Percentiles rank a stretch among this genome's conserved stretches.
Conservation (phyloP, 805 yeast genomes). For the Zygosaccharomyces rouxii region DNA sequence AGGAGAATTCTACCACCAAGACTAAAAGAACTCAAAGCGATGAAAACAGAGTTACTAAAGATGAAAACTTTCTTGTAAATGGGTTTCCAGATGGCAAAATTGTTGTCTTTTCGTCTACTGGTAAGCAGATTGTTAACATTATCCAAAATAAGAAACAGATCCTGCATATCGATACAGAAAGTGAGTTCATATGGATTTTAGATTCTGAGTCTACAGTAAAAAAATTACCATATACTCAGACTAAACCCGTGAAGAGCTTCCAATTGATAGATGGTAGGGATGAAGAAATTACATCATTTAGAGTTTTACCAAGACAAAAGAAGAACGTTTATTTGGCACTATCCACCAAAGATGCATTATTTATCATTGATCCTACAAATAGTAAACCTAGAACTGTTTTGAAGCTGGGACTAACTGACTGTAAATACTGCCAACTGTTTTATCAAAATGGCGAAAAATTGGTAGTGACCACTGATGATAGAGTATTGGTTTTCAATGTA, state of each 20-base stretch:
- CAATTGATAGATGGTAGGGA: slow-evolving; percentile 33
- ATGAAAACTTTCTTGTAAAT: slow-evolving; percentile 30
- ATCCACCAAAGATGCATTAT: slow-evolving; percentile 42
- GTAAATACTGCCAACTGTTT: slow-evolving; percentile 17
- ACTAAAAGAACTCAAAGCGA: slow-evolving; percentile 24
- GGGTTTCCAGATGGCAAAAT: slow-evolving; percentile 30
- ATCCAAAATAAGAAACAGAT: slow-evolving; percentile 36
- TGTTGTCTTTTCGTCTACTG: slow-evolving; percentile 32
- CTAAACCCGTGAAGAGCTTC: slow-evolving; percentile 36
- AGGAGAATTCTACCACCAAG: slow-evolving; percentile 8
- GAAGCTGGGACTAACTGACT: slow-evolving; percentile 20
- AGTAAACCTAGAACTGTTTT: slow-evolving; percentile 32
- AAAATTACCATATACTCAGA: slow-evolving; percentile 30
- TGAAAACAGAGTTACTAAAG: slow-evolving; percentile 5
- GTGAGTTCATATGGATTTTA: slow-evolving; percentile 34
- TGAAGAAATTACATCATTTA: slow-evolving; percentile 31
- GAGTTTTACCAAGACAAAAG: slow-evolving; percentile 16
- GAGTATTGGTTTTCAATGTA: slow-evolving; percentile 19
- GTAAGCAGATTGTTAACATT: slow-evolving; percentile 36
- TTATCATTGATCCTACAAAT: slow-evolving; percentile 57
- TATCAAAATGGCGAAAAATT: slow-evolving; percentile 21
- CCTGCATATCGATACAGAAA: slow-evolving; percentile 36
- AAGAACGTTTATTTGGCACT: slow-evolving; percentile 28
- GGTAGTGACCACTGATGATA: slow-evolving; percentile 21
- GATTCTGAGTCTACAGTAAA: slow-evolving; percentile 34